A percentile compares a stretch with the other conserved stretches of the same genome.
These are phyloP conservation scores for Torulaspora globosa DNA, from an alignment of 1,139 yeast species.

Conservation along the genomic window DNA sequence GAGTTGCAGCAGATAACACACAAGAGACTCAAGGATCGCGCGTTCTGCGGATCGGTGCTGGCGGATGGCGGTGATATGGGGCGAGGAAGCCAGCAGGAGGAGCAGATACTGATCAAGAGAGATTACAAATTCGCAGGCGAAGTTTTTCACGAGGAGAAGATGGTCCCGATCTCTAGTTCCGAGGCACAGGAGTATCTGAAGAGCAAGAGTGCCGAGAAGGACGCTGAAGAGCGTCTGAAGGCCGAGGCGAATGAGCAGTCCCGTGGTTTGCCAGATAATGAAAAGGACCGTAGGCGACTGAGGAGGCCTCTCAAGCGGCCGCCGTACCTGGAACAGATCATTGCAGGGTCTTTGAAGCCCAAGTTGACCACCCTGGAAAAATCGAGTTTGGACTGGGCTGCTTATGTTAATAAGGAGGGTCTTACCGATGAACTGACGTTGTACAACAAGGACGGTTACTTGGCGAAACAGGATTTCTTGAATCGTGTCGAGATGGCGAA, in stretches of 20 bases:
- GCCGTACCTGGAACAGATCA: conserved; percentile 69
- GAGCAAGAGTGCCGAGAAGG: conserved; percentile 41
- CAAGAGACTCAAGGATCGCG: conserved; percentile 24
- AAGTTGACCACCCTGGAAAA: conserved; percentile 90
- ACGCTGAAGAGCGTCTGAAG: not conserved
- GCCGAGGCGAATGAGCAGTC: not conserved
- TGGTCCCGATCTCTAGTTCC: conserved; percentile 72
- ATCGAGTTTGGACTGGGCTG: conserved; percentile 91
- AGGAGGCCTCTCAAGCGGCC: conserved; percentile 58
- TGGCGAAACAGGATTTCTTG: conserved; percentile 88
- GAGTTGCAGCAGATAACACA: conserved; percentile 35
- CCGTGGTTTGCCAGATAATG: not conserved
- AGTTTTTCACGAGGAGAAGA: conserved; percentile 67
- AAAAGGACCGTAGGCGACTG: conserved; percentile 23
- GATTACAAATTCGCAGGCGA: conserved; percentile 90
- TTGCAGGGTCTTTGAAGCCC: conserved; percentile 53
- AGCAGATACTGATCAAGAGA: conserved; percentile 65
- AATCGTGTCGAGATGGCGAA: conserved; percentile 66
- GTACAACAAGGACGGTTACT: conserved; percentile 75
- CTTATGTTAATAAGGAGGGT: conserved; percentile 83
- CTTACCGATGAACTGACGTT: conserved; percentile 75
- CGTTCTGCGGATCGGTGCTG: conserved; percentile 28
- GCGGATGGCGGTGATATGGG: conserved; percentile 13
- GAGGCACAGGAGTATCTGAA: conserved; percentile 80
- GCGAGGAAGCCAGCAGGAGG: conserved; percentile 35